phyloP scores from a whole-genome alignment of 148 eudicot species.

The Hydrangea macrophylla region DNA sequence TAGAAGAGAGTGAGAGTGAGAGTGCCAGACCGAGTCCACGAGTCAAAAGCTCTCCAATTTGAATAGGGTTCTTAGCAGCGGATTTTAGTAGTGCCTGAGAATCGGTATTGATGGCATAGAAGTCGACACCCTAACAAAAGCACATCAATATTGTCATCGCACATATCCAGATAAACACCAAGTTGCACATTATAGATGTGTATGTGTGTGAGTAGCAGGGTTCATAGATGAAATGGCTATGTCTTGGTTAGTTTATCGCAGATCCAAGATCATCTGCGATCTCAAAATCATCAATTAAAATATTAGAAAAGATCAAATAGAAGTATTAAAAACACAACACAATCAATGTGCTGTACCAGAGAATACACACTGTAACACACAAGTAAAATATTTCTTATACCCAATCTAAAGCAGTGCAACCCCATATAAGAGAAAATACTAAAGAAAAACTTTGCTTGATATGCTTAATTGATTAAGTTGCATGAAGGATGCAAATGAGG shows the following conservation, averaged over 20 bases:
- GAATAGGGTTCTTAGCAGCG: constrained; percentile 86
- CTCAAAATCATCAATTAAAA: not conserved
- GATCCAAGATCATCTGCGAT: not conserved
- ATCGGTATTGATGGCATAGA: constrained; percentile 96
- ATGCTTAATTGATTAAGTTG: too few relatives aligned
- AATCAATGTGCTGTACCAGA: not conserved
- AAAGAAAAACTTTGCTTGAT: too few relatives aligned
- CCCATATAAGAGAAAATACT: too few relatives aligned
- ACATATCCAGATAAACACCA: not conserved
- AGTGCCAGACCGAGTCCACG: constrained; percentile 89
- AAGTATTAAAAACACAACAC: not conserved
- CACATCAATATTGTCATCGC: constrained; percentile 12
- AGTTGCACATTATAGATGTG: not conserved
- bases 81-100: constrained; percentile 88
- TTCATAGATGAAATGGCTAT: too few relatives aligned
- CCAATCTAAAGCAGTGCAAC: too few relatives aligned
- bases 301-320: not conserved
- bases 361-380: too few relatives aligned
- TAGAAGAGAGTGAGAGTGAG: constrained; percentile 4
- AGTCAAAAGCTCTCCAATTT: constrained; percentile 96
- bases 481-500: too few relatives aligned
- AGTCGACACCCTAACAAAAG: constrained; percentile 83
- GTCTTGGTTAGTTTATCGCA: not conserved
- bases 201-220: not conserved
- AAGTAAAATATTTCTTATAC: too few relatives aligned